A percentile compares a stretch with the other conserved stretches of the same genome.
Evolutionary conservation across 2,329 filamentous ascomycete species (phyloP).

Genomic region (Chaetomiaceae sp.): DNA sequence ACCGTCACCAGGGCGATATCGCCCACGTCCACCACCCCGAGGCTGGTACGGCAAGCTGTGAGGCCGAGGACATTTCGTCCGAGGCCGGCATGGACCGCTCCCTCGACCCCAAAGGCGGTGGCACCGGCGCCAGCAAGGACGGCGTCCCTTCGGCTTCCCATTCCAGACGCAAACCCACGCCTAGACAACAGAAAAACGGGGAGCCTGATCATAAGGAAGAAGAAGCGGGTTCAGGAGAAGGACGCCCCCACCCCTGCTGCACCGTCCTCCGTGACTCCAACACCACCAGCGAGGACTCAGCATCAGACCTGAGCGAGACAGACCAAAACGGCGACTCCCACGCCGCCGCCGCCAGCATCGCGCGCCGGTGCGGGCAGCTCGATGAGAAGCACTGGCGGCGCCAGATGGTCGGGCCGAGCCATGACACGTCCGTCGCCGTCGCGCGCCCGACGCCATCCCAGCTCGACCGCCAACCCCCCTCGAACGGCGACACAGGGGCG

Average conservation of each 20-base stretch:
- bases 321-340: conserved; percentile 8
- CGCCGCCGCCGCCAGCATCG: conserved; percentile 29
- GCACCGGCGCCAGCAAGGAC: not conserved
- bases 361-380: conserved; percentile 44
- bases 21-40: not conserved
- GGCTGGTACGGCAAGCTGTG: conserved; percentile 7
- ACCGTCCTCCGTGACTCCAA: not conserved
- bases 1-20: conserved; percentile 16
- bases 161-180: not conserved
- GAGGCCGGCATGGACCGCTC: conserved; percentile 12
- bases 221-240: no score
- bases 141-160: not conserved
- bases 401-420: conserved; percentile 33
- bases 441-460: conserved; percentile 30
- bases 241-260: not conserved
- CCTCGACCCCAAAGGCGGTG: conserved; percentile 18
- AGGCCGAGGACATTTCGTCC: conserved; percentile 10
- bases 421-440: conserved; percentile 25
- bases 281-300: not conserved
- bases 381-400: conserved; percentile 54
- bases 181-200: no score
- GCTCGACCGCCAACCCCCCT: conserved; percentile 23
- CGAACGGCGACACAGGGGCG: no score
- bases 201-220: no score
- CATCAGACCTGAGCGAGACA: not conserved